These are phyloP conservation scores for Xerocomellus amylosporus DNA, from an alignment of 768 basidiomycete genomes.

Conservation along the genomic window DNA sequence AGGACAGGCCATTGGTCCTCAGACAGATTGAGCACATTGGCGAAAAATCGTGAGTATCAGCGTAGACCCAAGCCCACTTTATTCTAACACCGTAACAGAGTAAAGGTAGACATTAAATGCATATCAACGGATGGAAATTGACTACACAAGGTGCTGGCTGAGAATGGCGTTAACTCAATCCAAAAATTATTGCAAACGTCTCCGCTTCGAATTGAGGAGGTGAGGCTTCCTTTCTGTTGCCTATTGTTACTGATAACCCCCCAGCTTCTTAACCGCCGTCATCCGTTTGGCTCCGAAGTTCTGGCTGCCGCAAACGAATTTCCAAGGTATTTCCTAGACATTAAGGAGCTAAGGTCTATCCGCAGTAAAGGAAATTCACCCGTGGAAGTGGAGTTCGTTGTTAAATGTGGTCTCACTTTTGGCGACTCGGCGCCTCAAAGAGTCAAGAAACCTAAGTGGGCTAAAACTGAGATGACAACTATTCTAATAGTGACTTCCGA, in stretches of 20 bases:
- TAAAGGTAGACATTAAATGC: constrained; percentile 19
- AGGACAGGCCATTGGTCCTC: constrained; percentile 79
- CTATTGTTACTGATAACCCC: constrained; percentile 3
- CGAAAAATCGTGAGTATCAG: constrained; percentile 73
- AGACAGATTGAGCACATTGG: constrained; percentile 89
- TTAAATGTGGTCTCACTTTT: constrained; percentile 53
- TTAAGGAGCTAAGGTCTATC: constrained; percentile 46
- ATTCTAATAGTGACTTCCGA: constrained; percentile 79
- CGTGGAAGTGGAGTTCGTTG: constrained; percentile 53
- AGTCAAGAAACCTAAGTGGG: constrained; percentile 44
- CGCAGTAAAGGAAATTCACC: constrained; percentile 46
- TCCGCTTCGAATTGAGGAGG: constrained; percentile 62
- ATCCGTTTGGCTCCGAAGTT: constrained; percentile 73
- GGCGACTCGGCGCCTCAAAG: constrained; percentile 35
- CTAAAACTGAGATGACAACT: constrained; percentile 58
- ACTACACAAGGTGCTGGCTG: constrained; percentile 62
- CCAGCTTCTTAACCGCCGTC: constrained; percentile 69
- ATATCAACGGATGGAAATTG: constrained; percentile 1
- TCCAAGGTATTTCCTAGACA: constrained; percentile 57
- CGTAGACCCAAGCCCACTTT: neutral
- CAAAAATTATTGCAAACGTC: constrained; percentile 52
- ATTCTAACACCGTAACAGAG: constrained; percentile 15
- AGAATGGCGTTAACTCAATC: constrained; percentile 68
- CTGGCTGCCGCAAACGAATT: constrained; percentile 58
- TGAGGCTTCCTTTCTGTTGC: constrained; percentile 23